Evolutionary conservation across 495 filamentous ascomycete species (phyloP).

Genomic region (Oidiodendron maius): DNA sequence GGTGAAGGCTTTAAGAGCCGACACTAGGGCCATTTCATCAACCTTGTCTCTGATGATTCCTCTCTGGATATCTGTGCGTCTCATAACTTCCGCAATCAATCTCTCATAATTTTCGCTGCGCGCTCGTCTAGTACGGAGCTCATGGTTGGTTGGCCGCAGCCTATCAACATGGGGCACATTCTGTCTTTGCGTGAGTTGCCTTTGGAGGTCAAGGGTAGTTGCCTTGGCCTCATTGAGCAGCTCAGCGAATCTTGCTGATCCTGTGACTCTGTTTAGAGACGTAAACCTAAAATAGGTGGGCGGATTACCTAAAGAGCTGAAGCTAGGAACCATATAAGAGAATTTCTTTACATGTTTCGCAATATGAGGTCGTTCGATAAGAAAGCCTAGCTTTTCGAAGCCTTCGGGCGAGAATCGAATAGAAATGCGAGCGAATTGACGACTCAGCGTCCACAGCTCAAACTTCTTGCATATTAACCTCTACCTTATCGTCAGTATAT

Average conservation of each 20-base stretch:
- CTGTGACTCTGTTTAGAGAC: neutral
- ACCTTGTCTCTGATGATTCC: conserved; percentile 2
- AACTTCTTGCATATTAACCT: conserved; percentile 57
- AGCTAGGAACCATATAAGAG: conserved; percentile 67
- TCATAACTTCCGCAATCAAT: conserved; percentile 23
- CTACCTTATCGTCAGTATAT: conserved; percentile 1
- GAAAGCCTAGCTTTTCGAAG: conserved; percentile 48
- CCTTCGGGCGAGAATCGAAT: conserved; percentile 55
- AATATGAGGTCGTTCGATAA: conserved; percentile 41
- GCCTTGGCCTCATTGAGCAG: conserved; percentile 2
- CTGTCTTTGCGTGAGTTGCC: neutral
- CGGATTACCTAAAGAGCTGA: conserved; percentile 46
- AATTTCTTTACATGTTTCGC: conserved; percentile 59
- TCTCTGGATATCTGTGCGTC: conserved; percentile 10
- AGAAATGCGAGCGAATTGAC: conserved; percentile 53
- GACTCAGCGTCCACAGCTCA: conserved; percentile 52
- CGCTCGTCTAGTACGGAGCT: conserved; percentile 1
- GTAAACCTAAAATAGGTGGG: neutral
- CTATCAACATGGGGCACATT: conserved; percentile 1
- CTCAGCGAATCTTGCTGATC: neutral
- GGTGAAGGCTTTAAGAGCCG: conserved; percentile 47
- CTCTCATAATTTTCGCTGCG: conserved; percentile 23
- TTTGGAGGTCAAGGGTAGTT: neutral
- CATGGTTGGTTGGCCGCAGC: neutral
- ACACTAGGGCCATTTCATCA: neutral